Evolutionary conservation across 768 basidiomycete species (phyloP).

Genomic region (Mycena metata): DNA sequence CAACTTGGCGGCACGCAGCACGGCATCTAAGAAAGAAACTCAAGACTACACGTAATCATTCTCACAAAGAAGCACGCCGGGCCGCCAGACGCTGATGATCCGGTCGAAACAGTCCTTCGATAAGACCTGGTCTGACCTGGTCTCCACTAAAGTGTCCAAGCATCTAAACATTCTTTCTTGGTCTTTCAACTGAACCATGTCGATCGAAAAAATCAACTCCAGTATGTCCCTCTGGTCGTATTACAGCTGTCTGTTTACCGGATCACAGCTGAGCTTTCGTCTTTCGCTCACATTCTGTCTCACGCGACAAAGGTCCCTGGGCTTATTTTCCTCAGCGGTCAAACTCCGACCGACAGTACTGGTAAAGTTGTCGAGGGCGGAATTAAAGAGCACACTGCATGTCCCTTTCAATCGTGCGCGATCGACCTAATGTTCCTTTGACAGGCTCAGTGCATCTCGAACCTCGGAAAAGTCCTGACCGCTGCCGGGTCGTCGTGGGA

Average conservation of each 20-base stretch:
- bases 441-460: conserved; percentile 69
- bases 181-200: conserved; percentile 53
- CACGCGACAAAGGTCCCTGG: conserved; percentile 57
- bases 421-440: conserved; percentile 8
- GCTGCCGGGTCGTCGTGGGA: conserved; percentile 73
- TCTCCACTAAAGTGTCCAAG: too few relatives aligned
- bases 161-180: too few relatives aligned
- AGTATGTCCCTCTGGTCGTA: too few relatives aligned
- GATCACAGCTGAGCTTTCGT: conserved; percentile 60
- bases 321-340: conserved; percentile 72
- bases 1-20: too few relatives aligned
- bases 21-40: too few relatives aligned
- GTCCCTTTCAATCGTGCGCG: conserved; percentile 1
- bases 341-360: conserved; percentile 64
- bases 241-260: too few relatives aligned
- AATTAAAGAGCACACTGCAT: conserved; percentile 71
- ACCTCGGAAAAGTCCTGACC: conserved; percentile 66
- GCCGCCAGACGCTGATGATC: too few relatives aligned
- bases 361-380: conserved; percentile 68
- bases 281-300: conserved; percentile 65
- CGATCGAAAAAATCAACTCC: conserved; percentile 70
- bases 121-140: too few relatives aligned
- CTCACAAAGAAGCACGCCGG: too few relatives aligned
- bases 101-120: too few relatives aligned
- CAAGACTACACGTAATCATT: too few relatives aligned